Evolutionary conservation across 345 rosid species (phyloP).

Genomic region (Melaleuca quinquenervia): DNA sequence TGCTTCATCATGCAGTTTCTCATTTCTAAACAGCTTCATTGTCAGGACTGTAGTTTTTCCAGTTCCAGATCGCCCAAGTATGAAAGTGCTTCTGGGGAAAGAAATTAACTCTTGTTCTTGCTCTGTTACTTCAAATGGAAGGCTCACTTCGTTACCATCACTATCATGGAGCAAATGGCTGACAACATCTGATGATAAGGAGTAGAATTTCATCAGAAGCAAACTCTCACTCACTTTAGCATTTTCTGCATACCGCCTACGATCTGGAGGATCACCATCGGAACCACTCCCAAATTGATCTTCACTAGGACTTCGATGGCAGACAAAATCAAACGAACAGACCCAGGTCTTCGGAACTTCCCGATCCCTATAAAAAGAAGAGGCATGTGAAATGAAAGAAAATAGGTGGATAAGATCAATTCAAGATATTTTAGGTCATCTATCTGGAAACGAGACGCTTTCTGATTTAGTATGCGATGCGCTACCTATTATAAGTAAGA

Average conservation of each 20-base stretch:
- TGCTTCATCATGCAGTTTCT: conserved; percentile 17
- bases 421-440: background rate
- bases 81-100: conserved; percentile 26
- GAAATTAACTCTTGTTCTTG: conserved; percentile 27
- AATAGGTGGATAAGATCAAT: background rate
- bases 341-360: conserved; percentile 38
- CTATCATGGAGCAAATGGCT: conserved; percentile 27
- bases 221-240: conserved; percentile 38
- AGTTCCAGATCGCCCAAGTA: conserved; percentile 42
- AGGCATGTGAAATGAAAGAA: background rate
- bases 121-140: conserved; percentile 43
- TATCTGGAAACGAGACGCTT: background rate
- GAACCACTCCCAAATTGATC: conserved; percentile 4
- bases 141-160: conserved; percentile 26
- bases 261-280: background rate
- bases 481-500: background rate
- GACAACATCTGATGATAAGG: conserved; percentile 19
- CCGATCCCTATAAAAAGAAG: conserved; percentile 15
- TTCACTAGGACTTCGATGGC: background rate
- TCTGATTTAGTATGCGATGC: background rate
- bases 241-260: conserved; percentile 16
- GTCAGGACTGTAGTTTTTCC: conserved; percentile 48
- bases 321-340: conserved; percentile 13
- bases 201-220: conserved; percentile 40
- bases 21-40: conserved; percentile 29